Evolutionary conservation across 2,329 filamentous ascomycete genomes (phyloP).

Genomic region (Pseudogymnoascus sp.): DNA sequence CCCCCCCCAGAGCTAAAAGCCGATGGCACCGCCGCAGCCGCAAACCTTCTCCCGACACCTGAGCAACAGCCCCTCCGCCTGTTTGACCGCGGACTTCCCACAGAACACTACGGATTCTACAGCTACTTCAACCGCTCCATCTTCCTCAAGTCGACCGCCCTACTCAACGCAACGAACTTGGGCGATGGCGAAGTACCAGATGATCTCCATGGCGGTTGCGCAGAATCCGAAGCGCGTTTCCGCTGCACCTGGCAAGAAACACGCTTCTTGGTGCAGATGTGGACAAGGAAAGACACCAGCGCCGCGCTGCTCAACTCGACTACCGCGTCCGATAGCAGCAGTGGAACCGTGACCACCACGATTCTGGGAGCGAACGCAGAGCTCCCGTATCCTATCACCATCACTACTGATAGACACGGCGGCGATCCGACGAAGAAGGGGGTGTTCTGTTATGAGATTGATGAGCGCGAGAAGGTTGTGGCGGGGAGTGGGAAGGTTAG

Average conservation of each 20-base stretch:
- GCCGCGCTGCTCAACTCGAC: slow-evolving; percentile 34
- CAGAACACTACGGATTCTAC: slow-evolving; percentile 92
- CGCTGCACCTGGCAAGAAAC: slow-evolving; percentile 53
- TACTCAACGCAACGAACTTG: slow-evolving; percentile 37
- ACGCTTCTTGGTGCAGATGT: slow-evolving; percentile 57
- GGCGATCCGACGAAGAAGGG: slow-evolving; percentile 46
- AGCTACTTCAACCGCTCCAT: slow-evolving; percentile 83
- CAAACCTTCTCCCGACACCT: slow-evolving; percentile 63
- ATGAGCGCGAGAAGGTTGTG: slow-evolving; percentile 39
- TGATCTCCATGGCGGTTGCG: slow-evolving; percentile 49
- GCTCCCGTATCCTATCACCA: slow-evolving; percentile 56
- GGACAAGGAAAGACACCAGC: slow-evolving; percentile 45
- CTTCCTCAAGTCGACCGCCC: slow-evolving; percentile 58
- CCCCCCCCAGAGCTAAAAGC: slow-evolving; percentile 54
- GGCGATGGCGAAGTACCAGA: slow-evolving; percentile 35
- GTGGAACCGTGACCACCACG: slow-evolving; percentile 22
- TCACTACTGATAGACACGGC: slow-evolving; percentile 56
- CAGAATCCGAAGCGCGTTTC: slow-evolving; percentile 44
- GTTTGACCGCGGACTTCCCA: slow-evolving; percentile 70
- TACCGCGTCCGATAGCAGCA: slow-evolving; percentile 10
- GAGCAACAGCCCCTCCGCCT: slow-evolving; percentile 72
- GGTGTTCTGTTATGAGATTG: slow-evolving; percentile 46
- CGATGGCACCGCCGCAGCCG: slow-evolving; percentile 66
- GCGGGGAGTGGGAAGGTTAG: slow-evolving; percentile 38
- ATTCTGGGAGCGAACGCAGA: slow-evolving; percentile 36